Percentiles rank a stretch among this genome's conserved stretches.
phyloP scores from a whole-genome alignment of 208 protist genomes.

The Trypanosoma platydactyli region DNA sequence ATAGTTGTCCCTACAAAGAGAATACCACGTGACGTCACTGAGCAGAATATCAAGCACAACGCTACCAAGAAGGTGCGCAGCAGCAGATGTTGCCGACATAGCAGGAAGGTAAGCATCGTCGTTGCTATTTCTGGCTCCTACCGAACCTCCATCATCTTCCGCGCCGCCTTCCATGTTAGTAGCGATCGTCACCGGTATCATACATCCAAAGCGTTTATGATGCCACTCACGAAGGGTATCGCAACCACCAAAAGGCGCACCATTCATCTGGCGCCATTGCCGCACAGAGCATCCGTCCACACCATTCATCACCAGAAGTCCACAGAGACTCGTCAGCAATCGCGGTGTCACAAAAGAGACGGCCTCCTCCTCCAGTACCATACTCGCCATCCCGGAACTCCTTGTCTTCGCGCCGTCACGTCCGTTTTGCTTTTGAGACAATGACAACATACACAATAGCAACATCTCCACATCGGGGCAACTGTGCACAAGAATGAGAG shows the following conservation, averaged over 20 bases:
- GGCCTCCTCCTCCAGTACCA: not conserved
- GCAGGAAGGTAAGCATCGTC: not conserved
- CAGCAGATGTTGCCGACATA: not conserved
- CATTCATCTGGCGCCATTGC: conserved; percentile 23
- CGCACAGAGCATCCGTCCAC: not conserved
- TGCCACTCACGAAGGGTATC: conserved; percentile 18
- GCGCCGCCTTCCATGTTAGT: not conserved
- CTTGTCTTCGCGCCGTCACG: not conserved
- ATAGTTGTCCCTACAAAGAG: conserved; percentile 21
- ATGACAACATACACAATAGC: conserved; percentile 10
- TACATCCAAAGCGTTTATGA: conserved; percentile 3
- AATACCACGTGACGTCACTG: conserved; percentile 13
- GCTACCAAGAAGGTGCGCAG: conserved; percentile 22
- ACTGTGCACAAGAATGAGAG: conserved; percentile 33
- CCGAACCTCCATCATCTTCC: not conserved
- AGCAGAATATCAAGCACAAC: conserved; percentile 28
- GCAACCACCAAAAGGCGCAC: conserved; percentile 2
- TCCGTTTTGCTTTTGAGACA: conserved; percentile 8
- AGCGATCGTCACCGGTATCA: not conserved
- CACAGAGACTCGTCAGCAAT: conserved; percentile 25
- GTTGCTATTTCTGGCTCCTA: not conserved
- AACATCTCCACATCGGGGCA: conserved; percentile 33
- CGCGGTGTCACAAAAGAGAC: conserved; percentile 24
- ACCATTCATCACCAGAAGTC: conserved; percentile 30
- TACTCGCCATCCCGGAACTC: not conserved